phyloP scores from a whole-genome alignment of 176 grass and related monocot species.

The Poa annua region DNA sequence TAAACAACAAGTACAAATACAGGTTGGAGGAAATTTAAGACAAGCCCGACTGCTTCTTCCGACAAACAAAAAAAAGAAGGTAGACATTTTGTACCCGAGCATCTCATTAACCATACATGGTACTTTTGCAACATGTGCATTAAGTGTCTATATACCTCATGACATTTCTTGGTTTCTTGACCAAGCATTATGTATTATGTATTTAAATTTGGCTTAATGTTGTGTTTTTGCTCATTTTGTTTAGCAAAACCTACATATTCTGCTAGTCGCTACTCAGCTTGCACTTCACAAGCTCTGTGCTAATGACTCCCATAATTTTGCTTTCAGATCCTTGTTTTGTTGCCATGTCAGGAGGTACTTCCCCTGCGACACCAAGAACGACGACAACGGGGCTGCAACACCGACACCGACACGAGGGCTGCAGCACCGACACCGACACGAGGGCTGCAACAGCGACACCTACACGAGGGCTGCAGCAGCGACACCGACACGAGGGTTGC shows the following conservation, averaged over 20 bases:
- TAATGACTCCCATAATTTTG: not conserved
- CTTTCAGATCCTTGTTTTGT: too few species aligned
- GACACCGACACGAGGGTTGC: too few species aligned
- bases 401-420: too few species aligned
- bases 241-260: not conserved
- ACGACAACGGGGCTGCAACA: too few species aligned
- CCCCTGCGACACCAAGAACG: too few species aligned
- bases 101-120: too few species aligned
- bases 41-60: conserved; percentile 32
- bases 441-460: too few species aligned
- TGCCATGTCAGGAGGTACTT: too few species aligned
- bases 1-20: conserved; percentile 13
- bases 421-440: too few species aligned
- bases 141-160: not conserved
- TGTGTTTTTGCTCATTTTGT: not conserved
- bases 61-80: conserved; percentile 43
- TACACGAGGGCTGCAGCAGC: too few species aligned
- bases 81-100: too few species aligned
- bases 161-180: not conserved
- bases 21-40: conserved; percentile 21
- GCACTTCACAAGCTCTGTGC: not conserved
- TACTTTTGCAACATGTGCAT: too few species aligned
- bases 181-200: not conserved
- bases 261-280: not conserved
- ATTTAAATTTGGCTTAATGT: not conserved